Conservation (phyloP, 1,284 basidiomycete species). For the Pholiota adiposa region DNA sequence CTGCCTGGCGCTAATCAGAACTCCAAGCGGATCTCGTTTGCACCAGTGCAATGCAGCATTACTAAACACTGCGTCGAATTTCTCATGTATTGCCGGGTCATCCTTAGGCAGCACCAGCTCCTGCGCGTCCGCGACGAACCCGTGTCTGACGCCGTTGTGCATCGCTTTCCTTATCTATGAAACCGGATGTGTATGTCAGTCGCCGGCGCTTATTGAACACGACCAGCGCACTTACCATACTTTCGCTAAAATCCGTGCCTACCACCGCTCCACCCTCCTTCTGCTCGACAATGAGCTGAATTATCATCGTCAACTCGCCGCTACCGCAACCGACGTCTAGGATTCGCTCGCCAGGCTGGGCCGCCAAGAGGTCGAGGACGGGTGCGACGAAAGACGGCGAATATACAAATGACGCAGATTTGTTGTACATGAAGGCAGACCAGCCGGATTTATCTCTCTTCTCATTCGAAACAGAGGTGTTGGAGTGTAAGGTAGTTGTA, state of each 20-base stretch:
- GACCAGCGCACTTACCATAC: conserved; percentile 61
- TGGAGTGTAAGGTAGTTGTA: neutral
- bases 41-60: conserved; percentile 88
- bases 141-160: conserved; percentile 48
- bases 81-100: conserved; percentile 31
- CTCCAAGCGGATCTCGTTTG: conserved; percentile 69
- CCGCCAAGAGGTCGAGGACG: conserved; percentile 64
- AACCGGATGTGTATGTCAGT: neutral
- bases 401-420: conserved; percentile 73
- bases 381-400: conserved; percentile 65
- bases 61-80: conserved; percentile 74
- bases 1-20: conserved; percentile 60
- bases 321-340: conserved; percentile 86
- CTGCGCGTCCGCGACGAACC: conserved; percentile 58
- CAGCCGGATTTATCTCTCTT: conserved; percentile 39
- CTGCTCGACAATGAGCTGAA: conserved; percentile 57
- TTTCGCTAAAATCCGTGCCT: conserved; percentile 71
- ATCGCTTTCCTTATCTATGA: conserved; percentile 61
- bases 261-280: conserved; percentile 55
- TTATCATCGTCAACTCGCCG: conserved; percentile 70
- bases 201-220: neutral
- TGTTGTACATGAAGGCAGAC: conserved; percentile 62
- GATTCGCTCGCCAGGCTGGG: conserved; percentile 69
- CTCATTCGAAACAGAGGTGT: neutral
- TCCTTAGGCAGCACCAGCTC: conserved; percentile 39